Evolutionary conservation across 768 basidiomycete species (phyloP).

Genomic region (Amanita thiersii): DNA sequence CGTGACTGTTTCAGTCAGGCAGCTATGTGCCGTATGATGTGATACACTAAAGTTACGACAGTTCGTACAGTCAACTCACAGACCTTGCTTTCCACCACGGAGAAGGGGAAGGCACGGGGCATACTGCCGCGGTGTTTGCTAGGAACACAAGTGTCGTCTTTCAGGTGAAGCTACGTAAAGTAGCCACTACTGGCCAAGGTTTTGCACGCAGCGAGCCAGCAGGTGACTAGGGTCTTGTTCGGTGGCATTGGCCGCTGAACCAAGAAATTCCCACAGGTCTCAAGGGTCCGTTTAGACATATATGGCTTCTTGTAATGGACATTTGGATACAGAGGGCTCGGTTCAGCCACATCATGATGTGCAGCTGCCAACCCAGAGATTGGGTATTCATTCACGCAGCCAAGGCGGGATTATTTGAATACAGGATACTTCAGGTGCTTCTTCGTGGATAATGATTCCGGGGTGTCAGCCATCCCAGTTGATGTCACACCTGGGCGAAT

Average conservation of each 20-base stretch:
- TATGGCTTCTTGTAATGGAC: constrained; percentile 40
- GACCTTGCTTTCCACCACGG: constrained; percentile 37
- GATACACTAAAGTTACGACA: constrained; percentile 12
- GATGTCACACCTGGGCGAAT: constrained; percentile 37
- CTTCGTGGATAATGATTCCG: constrained; percentile 25
- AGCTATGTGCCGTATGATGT: neutral
- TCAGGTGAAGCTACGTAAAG: constrained; percentile 37
- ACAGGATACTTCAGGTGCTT: neutral
- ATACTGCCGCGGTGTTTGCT: constrained; percentile 27
- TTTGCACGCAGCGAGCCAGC: constrained; percentile 26
- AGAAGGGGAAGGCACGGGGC: constrained; percentile 27
- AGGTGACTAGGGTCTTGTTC: constrained; percentile 17
- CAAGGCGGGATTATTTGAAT: neutral
- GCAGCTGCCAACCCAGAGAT: constrained; percentile 34
- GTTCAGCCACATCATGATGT: constrained; percentile 27
- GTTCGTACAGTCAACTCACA: constrained; percentile 21
- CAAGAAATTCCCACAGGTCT: constrained; percentile 26
- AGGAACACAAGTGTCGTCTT: constrained; percentile 33
- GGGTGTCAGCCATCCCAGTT: constrained; percentile 35
- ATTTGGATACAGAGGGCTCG: constrained; percentile 39
- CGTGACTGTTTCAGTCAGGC: constrained; percentile 25
- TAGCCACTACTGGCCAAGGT: constrained; percentile 6
- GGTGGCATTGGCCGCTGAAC: constrained; percentile 1
- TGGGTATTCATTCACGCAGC: constrained; percentile 21
- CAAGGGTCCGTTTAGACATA: constrained; percentile 44